Evolutionary conservation across 768 basidiomycete species (phyloP).

Genomic region (Collybiopsis confluens): DNA sequence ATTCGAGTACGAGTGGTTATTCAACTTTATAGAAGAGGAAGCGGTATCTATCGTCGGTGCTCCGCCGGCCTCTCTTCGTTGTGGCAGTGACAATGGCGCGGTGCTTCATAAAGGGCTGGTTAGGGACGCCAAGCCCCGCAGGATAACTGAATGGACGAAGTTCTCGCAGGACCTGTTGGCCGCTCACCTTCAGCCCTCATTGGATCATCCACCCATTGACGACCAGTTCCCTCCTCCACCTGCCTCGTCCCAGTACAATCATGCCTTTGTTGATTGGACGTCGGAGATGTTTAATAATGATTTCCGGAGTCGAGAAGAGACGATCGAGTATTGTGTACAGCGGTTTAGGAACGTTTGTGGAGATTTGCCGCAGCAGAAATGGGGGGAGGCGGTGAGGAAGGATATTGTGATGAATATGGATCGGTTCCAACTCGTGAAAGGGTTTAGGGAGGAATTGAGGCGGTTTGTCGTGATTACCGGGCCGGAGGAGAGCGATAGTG

Average conservation of each 20-base stretch:
- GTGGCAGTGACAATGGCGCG: background rate
- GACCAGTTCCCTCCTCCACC: background rate
- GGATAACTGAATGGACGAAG: background rate
- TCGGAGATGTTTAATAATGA: constrained; percentile 14
- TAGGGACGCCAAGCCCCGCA: background rate
- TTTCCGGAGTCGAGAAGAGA: constrained; percentile 28
- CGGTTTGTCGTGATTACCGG: constrained; percentile 64
- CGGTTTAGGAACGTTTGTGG: constrained; percentile 25
- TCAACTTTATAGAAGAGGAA: constrained; percentile 53
- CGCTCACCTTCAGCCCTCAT: background rate
- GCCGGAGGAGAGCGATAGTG: constrained; percentile 22
- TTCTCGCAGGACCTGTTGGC: background rate
- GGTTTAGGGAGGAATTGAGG: constrained; percentile 56
- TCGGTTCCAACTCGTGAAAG: constrained; percentile 57
- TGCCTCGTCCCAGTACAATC: constrained; percentile 21
- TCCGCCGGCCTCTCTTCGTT: constrained; percentile 29
- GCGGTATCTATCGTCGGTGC: constrained; percentile 48
- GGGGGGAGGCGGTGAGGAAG: constrained; percentile 31
- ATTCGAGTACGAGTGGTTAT: constrained; percentile 36
- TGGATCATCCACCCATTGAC: background rate
- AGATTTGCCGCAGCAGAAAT: background rate
- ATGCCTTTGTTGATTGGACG: constrained; percentile 31
- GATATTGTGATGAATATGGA: constrained; percentile 49
- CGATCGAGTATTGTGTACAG: constrained; percentile 40
- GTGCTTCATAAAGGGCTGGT: background rate